Evolutionary conservation across 2,329 filamentous ascomycete genomes (phyloP), one percentile per base, ranked within the genome.

Genomic region (Blastomyces silverae): DNA sequence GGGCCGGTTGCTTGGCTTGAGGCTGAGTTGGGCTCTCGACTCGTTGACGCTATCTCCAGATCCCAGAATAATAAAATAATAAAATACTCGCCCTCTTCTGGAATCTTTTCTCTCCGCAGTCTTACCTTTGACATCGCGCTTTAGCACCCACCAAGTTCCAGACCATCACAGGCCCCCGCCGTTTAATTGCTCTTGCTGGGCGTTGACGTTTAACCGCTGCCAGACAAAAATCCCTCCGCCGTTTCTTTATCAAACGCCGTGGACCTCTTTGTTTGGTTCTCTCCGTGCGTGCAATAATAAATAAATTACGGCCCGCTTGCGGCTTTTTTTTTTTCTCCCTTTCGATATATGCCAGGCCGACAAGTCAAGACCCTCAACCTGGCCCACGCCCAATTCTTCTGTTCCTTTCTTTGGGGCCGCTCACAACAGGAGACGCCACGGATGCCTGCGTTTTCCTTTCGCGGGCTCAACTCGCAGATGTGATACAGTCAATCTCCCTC

Each of bases 181-280:
- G 31, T 56, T 56, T 56, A 56, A 56, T 56, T 37, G 28, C 53
- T 31, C 53, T 56, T 20, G 7, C 53, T 56, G 31, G 25, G 28
- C 28, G 2, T 56, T 56, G 28, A 11, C 28, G 31, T 37, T 37
- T 37, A 34, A 56, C 53, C 53, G 53, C 25, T 37, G 56, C 8
- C 31, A 58, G 22, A 58, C 10, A 42, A 58, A 58, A 58, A 25
- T 11, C n/a, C 6, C 55, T 10, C 20, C 55, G 31, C 6, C 52
- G 15, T 31, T 56, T 56, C 28, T 34, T 52, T 52, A 56, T 56
- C 53, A 34, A 56, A 11, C 28, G 15, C 3, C 53, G 6, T 2
- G 17, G 11, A 17, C 22, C 28, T 37, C 31, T 37, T 37, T 37
- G 17, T 34, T 56, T 56, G 7, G 6, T 56, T n/a, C 31, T 37